Evolutionary conservation across 495 filamentous ascomycete genomes (phyloP), one percentile per base, ranked within the genome.

Genomic region (Collariella sp.): DNA sequence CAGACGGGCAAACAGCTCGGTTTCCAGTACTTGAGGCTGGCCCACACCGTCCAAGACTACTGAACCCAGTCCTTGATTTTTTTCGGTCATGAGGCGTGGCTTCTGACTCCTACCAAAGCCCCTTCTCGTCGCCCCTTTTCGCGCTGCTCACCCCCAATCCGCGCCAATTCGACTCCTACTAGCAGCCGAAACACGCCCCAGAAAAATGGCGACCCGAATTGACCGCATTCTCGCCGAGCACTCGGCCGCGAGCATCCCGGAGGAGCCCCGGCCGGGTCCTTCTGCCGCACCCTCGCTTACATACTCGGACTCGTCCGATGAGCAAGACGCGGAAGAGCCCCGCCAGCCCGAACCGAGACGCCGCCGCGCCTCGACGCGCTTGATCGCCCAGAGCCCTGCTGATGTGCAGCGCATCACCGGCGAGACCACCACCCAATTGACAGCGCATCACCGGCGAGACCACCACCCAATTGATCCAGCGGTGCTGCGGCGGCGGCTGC

Each of bases 401-500:
- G 87, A 91, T 61, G 84, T 94, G 55, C 77, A 81, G 61, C 74
- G 84, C 55, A 78, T 95, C 22, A 81, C 82, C 44, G 79, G 79
- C 47, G 76, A 80, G 64, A 74, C 78, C 7, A 80, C 79, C 15
- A 82, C 82, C 44, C n/a, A n/a, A n/a, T n/a, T n/a, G n/a, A n/a
- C 77, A 81, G 61, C 74, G 84, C 55, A 78, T 95, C 22, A 81
- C 82, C 44, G 79, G 79, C 47, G 76, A 80, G 64, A 74, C 78
- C 7, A 80, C 79, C 15, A 82, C 82, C 44, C 70, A 77, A 61
- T 62, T 85, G 74, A 73, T 79, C 65, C 61, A 79, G 72, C 71
- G 85, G 72, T 98, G 94, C 74, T 98, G 93, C 66, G 93, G 93
- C 31, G 90, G 91, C 47, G 91, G 91, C 39, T 96, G 94, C 72